These are phyloP conservation scores for Sporothrix brasiliensis DNA, from an alignment of 2,329 filamentous ascomycete genomes.

Conservation along the genomic window DNA sequence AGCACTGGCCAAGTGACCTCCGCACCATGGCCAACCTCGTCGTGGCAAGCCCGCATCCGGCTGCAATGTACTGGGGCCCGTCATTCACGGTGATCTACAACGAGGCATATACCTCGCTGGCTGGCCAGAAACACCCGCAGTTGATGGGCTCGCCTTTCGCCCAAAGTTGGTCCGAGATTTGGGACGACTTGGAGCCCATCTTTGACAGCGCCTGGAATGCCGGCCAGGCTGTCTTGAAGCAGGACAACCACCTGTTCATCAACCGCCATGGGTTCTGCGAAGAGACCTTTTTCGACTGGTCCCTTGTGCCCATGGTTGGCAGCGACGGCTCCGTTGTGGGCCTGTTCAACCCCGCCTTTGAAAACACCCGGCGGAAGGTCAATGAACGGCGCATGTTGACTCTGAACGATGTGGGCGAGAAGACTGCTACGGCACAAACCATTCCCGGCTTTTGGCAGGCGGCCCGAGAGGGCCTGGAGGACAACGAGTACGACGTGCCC, in stretches of 20 bases:
- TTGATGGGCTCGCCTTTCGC: slow-evolving; percentile 74
- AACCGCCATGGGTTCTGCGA: slow-evolving; percentile 70
- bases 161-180: slow-evolving; percentile 73
- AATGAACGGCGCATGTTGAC: slow-evolving; percentile 80
- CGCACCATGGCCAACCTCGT: slow-evolving; percentile 79
- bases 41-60: slow-evolving; percentile 75
- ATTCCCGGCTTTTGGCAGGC: slow-evolving; percentile 74
- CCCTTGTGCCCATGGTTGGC: slow-evolving; percentile 75
- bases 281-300: slow-evolving; percentile 83
- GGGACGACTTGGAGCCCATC: slow-evolving; percentile 68
- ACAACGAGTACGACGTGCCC: slow-evolving; percentile 74
- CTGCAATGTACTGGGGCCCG: slow-evolving; percentile 77
- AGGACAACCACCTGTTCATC: slow-evolving; percentile 77
- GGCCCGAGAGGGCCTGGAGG: slow-evolving; percentile 68
- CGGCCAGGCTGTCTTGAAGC: slow-evolving; percentile 81
- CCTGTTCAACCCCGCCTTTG: slow-evolving; percentile 78
- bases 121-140: slow-evolving; percentile 73
- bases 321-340: slow-evolving; percentile 73
- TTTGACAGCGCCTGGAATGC: slow-evolving; percentile 68
- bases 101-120: slow-evolving; percentile 69
- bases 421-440: slow-evolving; percentile 70
- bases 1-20: slow-evolving; percentile 70
- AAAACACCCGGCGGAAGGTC: slow-evolving; percentile 77
- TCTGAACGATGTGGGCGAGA: slow-evolving; percentile 74
- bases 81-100: slow-evolving; percentile 73